Evolutionary conservation across 768 basidiomycete species (phyloP), one percentile per base, ranked within the genome.

Genomic region (Agaricus blazei): DNA sequence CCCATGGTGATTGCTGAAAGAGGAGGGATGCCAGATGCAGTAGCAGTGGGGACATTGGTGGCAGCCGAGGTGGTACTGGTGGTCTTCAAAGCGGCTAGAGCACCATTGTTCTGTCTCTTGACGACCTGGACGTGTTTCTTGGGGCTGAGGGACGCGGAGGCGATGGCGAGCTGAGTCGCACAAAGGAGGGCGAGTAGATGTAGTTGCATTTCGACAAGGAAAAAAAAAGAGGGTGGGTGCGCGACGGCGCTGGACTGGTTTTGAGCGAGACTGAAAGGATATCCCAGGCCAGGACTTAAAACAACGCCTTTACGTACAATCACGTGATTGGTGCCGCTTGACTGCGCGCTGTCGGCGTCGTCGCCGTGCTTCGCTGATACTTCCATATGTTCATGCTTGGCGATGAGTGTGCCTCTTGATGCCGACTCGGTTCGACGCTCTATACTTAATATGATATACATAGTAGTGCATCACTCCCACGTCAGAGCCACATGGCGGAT

Each of bases 1-100:
- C 85, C 87, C 36, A 77, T 79, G 1, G 77, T 82, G 48, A 90
- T 81, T 50, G 69, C 71, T 24, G 70, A 76, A 45, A 90, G 69
- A 4, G 86, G 78, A 11, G 84, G 74, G 9, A 82, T 80, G 15
- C 80, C 37, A 42, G 46, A 41, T 7, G 40, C 40, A 27, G 52
- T 48, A 3, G 59, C 51, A 24, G 59, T 48, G 12, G 84, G 74
- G 9, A 82, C 81, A 19, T 81, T 43, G 48, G 46, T 42, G 1
- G 11, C 6, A 27, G 52, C 47, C 12, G 59, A 48, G 26, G 59
- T 45, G 23, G 58, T 31, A 23, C 61, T 57, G 11, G 60, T 56
- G 36, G 58, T 7, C 34, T 34, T 31, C 11, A 11, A 11, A 8
- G 34, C 8, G 2, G 34, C 8, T 4, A 11, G 34, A 34, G 54